Base-by-base conservation (phyloP, 345 rosid genomes). In the Arabis alpina region DNA sequence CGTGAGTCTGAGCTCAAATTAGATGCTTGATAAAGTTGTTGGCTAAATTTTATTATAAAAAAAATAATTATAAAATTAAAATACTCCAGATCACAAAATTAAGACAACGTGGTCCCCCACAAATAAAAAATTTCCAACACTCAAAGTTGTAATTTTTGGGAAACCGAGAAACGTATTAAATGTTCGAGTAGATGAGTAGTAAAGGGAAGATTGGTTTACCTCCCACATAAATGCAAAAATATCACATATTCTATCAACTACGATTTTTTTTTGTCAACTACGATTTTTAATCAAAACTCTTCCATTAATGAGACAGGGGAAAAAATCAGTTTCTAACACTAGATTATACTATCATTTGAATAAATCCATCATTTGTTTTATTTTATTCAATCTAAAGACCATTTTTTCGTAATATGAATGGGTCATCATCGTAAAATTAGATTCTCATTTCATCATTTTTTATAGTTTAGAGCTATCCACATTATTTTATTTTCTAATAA, bases 111-210 rank as follows among this genome's bases (percentile, higher is more conserved):
- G 37, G 37, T 34, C 37, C 37, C 37, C 37, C 8, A 6, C 37
- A 1, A 7, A 6, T 5, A 6, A 34, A 5, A 6, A 34, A 5
- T 6, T 10, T 28, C 10, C 40, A 19, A 16, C 59, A 59, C 10
- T 70, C 23, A 19, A 19, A 19, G 68, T 62, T 50, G 54, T 27
- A 47, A 8, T 42, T 52, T 54, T 41, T 1, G 5, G 24, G 36
- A 10, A 7, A 9, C 63, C 56, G 56, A 54, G 49, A 63, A 40
- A 55, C 32, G 64, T 55, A 25, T 19, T 54, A 11, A 71, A 62
- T 71, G 55, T 32, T 23, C 10, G 30, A 34, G 47, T 40, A 8
- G 60, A 11, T 69, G 48, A 36, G 64, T 24, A 12, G 43, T 41
- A 34, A 4, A 34, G 5, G 32, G 32, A 3, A 28, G 32, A 3